Evolutionary conservation across 129 eudicot species (phyloP), one percentile per base, ranked within the genome.

Genomic region (Escallonia rubra): DNA sequence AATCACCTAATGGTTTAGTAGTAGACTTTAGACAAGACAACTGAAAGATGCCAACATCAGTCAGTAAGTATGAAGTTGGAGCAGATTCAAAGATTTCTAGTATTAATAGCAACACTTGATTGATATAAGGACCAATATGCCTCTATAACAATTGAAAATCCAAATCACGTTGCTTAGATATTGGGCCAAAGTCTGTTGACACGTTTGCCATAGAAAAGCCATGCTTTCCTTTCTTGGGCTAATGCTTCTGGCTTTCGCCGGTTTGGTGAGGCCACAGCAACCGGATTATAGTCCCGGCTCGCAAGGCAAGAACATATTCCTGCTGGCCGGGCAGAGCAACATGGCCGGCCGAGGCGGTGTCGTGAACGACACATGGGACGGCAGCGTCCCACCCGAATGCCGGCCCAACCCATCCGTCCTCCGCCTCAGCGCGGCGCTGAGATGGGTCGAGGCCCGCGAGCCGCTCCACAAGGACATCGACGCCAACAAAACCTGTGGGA

Each of bases 311-410:
- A 78, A 71, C 70, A 86, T 91, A 59, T 71, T 92, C 69, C 38
- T 92, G 13, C 69, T 92, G 4, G 95, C 95, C 72, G 98, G 98
- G 41, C 98, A 92, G 56, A 88, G 98, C 76, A 92, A 92, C 80
- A 92, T 92, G 98, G 66, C 96, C 7, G 96, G 95, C 14, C 85
- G 95, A 13, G 98, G 98, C 3, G 98, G 96, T 34, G 86, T 92
- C 0, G n/a, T 72, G 3, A 83, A 88, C 66, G 66, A 48, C 48
- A 83, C 83, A 0, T 88, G 96, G 95, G 91, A 88, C 61, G 81
- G 89, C 5, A 4, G 81, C 53, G 75, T 92, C 59, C 98, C 98
- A 41, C 72, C 43, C 3, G 60, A 83, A 40, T 75, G 86, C 62
- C 51, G 70, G 7, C 72, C 87, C 11, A 83, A 66, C 70, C 68